Conservation (phyloP, 192 early-diverging fungal genomes). For the Gigaspora rosea region DNA sequence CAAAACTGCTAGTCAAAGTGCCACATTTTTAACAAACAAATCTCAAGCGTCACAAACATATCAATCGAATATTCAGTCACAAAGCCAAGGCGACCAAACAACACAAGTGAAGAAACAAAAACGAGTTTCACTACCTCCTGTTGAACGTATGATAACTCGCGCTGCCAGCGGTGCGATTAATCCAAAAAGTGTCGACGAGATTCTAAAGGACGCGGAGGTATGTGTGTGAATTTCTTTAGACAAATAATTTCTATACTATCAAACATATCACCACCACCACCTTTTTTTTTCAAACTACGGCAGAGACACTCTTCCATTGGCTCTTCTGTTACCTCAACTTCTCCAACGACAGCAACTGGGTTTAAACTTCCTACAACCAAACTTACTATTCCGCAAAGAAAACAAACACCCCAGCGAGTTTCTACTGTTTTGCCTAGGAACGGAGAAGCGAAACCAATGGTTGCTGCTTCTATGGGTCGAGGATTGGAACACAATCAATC, state of each 20-base stretch:
- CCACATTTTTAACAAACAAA: neutral
- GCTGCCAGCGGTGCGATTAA: slow-evolving; percentile 61
- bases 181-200: slow-evolving; percentile 59
- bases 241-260: slow-evolving; percentile 19
- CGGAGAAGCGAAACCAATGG: neutral
- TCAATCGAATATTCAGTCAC: neutral
- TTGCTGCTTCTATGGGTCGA: neutral
- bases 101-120: slow-evolving; percentile 46
- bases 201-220: slow-evolving; percentile 39
- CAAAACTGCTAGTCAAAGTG: neutral
- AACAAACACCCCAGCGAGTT: neutral
- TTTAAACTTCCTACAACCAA: neutral
- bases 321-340: neutral
- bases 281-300: slow-evolving; percentile 9
- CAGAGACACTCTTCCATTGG: neutral
- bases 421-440: neutral
- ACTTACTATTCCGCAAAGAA: slow-evolving; percentile 4
- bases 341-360: neutral
- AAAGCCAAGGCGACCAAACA: slow-evolving; percentile 20
- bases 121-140: slow-evolving; percentile 48
- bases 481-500: slow-evolving; percentile 35
- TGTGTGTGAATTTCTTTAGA: neutral
- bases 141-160: slow-evolving; percentile 60
- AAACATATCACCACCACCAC: slow-evolving; percentile 17
- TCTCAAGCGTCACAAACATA: neutral